A percentile compares a stretch with the other conserved stretches of the same genome.
These are phyloP conservation scores for Coprinellus aureogranulatus DNA, from an alignment of 768 basidiomycete species.

Conservation along the genomic window DNA sequence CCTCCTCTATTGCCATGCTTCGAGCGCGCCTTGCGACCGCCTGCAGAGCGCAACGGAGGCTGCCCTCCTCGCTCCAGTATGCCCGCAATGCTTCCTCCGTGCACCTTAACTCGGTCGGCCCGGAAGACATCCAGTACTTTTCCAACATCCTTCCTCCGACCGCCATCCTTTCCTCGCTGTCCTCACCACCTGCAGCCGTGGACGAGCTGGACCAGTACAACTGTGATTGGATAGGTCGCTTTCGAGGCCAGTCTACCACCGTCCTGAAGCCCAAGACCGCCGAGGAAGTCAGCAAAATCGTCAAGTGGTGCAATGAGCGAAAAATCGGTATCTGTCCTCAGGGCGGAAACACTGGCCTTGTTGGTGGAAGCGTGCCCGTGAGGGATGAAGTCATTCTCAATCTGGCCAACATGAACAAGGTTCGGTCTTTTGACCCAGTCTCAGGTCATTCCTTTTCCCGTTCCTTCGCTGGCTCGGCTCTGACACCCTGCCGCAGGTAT, in stretches of 20 bases:
- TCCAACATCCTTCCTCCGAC: constrained; percentile 58
- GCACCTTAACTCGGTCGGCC: constrained; percentile 48
- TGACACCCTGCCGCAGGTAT: constrained; percentile 53
- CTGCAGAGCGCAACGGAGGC: constrained; percentile 15
- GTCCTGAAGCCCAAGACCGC: constrained; percentile 89
- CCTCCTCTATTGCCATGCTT: background rate
- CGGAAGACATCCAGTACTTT: constrained; percentile 66
- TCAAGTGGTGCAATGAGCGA: constrained; percentile 81
- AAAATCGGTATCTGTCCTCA: constrained; percentile 93
- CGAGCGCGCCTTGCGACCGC: constrained; percentile 22
- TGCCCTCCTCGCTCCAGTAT: constrained; percentile 13
- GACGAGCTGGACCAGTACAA: constrained; percentile 80
- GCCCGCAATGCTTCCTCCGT: constrained; percentile 21
- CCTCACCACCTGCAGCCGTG: constrained; percentile 15
- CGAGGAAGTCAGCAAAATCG: constrained; percentile 81
- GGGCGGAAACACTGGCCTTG: constrained; percentile 97
- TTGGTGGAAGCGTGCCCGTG: constrained; percentile 90
- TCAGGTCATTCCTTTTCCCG: constrained; percentile 53
- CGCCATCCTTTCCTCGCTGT: constrained; percentile 67
- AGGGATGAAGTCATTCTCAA: constrained; percentile 86
- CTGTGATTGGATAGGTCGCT: constrained; percentile 95
- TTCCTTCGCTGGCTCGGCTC: constrained; percentile 9
- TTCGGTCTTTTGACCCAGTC: constrained; percentile 80
- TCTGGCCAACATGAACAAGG: constrained; percentile 75
- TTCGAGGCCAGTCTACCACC: constrained; percentile 77